Base-by-base conservation (phyloP, 23 red algal species). In the Gracilaria caudata region DNA sequence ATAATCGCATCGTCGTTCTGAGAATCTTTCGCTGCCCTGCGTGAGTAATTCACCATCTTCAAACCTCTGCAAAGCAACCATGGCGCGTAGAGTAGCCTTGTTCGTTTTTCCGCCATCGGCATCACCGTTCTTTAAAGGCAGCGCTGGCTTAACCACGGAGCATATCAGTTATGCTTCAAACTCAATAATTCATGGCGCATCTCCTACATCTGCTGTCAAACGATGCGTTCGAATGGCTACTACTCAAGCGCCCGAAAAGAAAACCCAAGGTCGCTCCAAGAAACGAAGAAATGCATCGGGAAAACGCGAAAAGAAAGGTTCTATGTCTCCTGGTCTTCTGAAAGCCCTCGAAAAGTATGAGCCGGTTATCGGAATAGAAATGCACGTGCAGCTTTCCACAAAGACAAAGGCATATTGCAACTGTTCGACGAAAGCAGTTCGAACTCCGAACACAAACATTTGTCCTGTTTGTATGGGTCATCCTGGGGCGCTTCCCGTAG, bases 391-490 rank as follows among this genome's bases (percentile, higher is more conserved):
- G 49, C 82, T 98, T 9, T 87, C 90, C 6, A 98, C 96, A 12
- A 63, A 55, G 21, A 93, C 91, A 45, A 98, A 98, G 61, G 93
- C 90, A 60, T 98, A 86, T 83, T 98, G 96, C 80, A 90, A 53
- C 28, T 98, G 96, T 63, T 66, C 90, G 16, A 92, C 91, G 23
- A 83, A 54, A 30, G 10, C 78, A 41, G 73, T 60, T 4, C 32
- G 73, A 21, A 86, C 78, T 59, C 96, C 96, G 33, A 98, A 98
- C 77, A 79, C 73, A 30, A 82, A 98, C 58, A 73, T 98, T 16
- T 98, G 96, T 79, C 96, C 96, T 7, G 84, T 94, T 20, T 98
- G 96, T 59, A 80, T 92, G 55, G 96, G 96, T 21, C 93, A 95
- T 58, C 96, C 96, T 12, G 96, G 96, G 28, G 90, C 96, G 25